phyloP scores from a whole-genome alignment of 352 stramenopile genomes.

The Phytophthora idaei region DNA sequence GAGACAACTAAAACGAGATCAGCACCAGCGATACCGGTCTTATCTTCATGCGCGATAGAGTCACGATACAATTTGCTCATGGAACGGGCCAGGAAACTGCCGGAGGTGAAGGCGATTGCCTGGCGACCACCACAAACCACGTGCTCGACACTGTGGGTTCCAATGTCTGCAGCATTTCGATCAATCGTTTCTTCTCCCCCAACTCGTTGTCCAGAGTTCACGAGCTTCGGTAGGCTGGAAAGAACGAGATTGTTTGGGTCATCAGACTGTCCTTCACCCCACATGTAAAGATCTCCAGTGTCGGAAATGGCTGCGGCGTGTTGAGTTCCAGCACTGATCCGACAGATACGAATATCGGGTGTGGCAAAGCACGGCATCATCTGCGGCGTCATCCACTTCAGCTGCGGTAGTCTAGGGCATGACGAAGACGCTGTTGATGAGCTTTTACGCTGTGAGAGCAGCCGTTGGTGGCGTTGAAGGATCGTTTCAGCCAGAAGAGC shows the following conservation, averaged over 20 bases:
- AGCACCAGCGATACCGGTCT: constrained; percentile 4
- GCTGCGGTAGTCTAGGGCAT: constrained; percentile 24
- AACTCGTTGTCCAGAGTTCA: constrained; percentile 28
- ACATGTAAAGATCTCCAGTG: constrained; percentile 92
- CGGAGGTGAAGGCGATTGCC: constrained; percentile 51
- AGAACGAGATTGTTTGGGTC: constrained; percentile 7
- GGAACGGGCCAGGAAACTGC: constrained; percentile 54
- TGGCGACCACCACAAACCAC: constrained; percentile 60
- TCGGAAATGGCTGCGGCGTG: constrained; percentile 90
- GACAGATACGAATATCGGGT: constrained; percentile 40
- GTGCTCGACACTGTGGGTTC: constrained; percentile 42
- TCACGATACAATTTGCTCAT: constrained; percentile 43
- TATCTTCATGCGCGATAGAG: constrained; percentile 12
- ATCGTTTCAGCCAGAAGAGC: constrained; percentile 44
- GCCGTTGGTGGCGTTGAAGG: constrained; percentile 46
- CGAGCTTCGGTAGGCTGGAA: constrained; percentile 28
- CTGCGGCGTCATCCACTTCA: constrained; percentile 55
- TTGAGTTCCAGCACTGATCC: constrained; percentile 84
- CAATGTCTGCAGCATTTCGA: constrained; percentile 18
- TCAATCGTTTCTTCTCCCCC: neutral
- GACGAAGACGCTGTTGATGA: neutral
- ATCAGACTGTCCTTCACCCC: constrained; percentile 48
- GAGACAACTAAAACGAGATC: constrained; percentile 63
- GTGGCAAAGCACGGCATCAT: constrained; percentile 49
- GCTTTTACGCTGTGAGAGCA: constrained; percentile 27